phyloP scores from a whole-genome alignment of 1,284 basidiomycete genomes.

The Tylopilus sp. region DNA sequence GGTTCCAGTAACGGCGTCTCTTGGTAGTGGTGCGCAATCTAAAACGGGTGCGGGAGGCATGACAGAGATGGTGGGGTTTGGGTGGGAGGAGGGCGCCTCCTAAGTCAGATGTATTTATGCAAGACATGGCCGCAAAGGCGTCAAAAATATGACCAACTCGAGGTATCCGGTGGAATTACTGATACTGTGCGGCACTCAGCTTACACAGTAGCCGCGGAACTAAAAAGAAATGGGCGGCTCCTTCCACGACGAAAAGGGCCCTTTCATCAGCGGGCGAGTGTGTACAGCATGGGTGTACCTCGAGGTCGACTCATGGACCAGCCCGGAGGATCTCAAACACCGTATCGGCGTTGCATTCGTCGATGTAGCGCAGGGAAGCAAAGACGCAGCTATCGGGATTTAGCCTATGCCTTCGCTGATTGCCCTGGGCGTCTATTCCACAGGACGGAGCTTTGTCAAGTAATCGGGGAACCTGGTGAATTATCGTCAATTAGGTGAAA shows the following conservation, averaged over 20 bases:
- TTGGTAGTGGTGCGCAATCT: not conserved
- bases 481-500: not conserved
- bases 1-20: not conserved
- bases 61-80: not conserved
- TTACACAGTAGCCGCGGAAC: not conserved
- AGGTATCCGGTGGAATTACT: not conserved
- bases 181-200: not conserved
- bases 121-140: not conserved
- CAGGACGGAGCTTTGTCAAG: not conserved
- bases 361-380: not conserved
- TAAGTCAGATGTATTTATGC: slow-evolving; percentile 20
- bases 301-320: too few relatives aligned
- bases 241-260: not conserved
- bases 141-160: not conserved
- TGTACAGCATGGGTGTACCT: not conserved
- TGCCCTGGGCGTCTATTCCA: not conserved
- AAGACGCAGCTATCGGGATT: not conserved
- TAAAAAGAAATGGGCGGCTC: too few relatives aligned
- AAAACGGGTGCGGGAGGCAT: slow-evolving; percentile 16
- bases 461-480: not conserved
- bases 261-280: not conserved
- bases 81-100: not conserved
- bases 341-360: not conserved
- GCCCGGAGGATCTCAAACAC: too few relatives aligned
- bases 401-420: not conserved